Conservation (phyloP, 352 stramenopile genomes). For the Phytopythium oedochilum region DNA sequence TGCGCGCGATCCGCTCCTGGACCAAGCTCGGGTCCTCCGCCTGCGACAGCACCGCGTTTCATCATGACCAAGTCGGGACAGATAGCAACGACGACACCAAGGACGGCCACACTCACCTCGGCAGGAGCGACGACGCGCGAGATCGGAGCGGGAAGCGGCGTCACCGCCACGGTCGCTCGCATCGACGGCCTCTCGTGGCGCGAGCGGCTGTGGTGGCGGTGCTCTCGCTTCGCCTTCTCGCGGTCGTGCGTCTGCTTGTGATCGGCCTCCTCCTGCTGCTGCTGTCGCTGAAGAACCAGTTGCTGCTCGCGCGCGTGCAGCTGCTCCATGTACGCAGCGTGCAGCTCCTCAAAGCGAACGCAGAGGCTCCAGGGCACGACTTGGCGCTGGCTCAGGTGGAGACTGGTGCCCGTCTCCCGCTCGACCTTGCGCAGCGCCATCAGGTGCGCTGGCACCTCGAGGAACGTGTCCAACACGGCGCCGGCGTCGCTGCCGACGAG, state of each 20-base stretch:
- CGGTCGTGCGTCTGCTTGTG: slow-evolving; percentile 7
- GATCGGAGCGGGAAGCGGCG: background rate
- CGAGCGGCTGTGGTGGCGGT: background rate
- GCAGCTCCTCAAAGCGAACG: slow-evolving; percentile 49
- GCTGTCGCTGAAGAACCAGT: slow-evolving; percentile 9
- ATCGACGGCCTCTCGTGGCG: background rate
- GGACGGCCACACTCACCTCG: background rate
- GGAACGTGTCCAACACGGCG: slow-evolving; percentile 61
- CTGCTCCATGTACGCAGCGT: slow-evolving; percentile 36
- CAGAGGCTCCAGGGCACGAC: slow-evolving; percentile 50
- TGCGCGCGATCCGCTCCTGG: slow-evolving; percentile 56
- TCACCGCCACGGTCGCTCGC: slow-evolving; percentile 1
- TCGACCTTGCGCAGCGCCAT: slow-evolving; percentile 41
- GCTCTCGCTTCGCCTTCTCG: background rate
- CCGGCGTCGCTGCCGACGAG: slow-evolving; percentile 47
- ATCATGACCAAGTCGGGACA: background rate
- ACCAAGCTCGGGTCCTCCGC: slow-evolving; percentile 13
- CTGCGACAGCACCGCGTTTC: background rate
- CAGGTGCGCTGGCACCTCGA: slow-evolving; percentile 58
- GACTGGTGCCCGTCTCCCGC: slow-evolving; percentile 31
- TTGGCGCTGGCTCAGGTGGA: slow-evolving; percentile 41
- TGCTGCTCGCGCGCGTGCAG: slow-evolving; percentile 7
- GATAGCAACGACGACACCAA: background rate
- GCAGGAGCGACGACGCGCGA: background rate
- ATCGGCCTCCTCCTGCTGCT: slow-evolving; percentile 13